Conservation (phyloP, 140 eudicot species). For the Erigeron philadelphicus region DNA sequence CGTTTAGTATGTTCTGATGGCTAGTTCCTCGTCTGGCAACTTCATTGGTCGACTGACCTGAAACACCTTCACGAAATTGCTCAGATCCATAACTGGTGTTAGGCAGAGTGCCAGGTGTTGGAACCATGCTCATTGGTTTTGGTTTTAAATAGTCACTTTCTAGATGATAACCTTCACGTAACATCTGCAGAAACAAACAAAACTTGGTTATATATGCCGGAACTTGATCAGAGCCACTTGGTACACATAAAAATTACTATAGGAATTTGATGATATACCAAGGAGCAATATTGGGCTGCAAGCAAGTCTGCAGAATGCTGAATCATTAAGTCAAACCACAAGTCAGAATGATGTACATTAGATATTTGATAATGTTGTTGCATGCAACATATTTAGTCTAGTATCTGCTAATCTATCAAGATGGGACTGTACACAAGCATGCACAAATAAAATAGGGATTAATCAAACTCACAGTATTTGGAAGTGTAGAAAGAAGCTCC, state of each 20-base stretch:
- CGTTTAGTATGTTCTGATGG: slow-evolving; percentile 29
- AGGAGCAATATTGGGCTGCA: slow-evolving; percentile 48
- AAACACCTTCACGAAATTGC: slow-evolving; percentile 31
- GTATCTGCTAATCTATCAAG: slow-evolving; percentile 1
- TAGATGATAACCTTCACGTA: slow-evolving; percentile 49
- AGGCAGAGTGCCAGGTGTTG: slow-evolving; percentile 34
- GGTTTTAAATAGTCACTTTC: slow-evolving; percentile 49
- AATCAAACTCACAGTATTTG: slow-evolving; percentile 63
- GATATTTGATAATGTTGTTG: not conserved
- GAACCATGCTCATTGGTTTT: slow-evolving; percentile 41
- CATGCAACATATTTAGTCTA: not conserved
- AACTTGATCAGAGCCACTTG: slow-evolving; percentile 12
- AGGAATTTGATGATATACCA: slow-evolving; percentile 42
- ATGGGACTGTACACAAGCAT: not conserved
- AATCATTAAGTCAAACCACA: slow-evolving; percentile 24
- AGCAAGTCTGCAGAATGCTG: slow-evolving; percentile 85
- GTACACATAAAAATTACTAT: not conserved
- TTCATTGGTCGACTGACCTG: slow-evolving; percentile 33
- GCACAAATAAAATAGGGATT: not conserved
- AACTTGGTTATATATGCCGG: slow-evolving; percentile 1
- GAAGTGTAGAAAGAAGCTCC: slow-evolving; percentile 59
- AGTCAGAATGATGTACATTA: slow-evolving; percentile 22
- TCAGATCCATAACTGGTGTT: slow-evolving; percentile 34
- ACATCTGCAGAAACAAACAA: slow-evolving; percentile 44
- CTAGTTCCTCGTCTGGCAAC: slow-evolving; percentile 30